These are phyloP conservation scores for Metschnikowia colocasiae DNA, from an alignment of 805 yeast genomes.

Conservation along the genomic window DNA sequence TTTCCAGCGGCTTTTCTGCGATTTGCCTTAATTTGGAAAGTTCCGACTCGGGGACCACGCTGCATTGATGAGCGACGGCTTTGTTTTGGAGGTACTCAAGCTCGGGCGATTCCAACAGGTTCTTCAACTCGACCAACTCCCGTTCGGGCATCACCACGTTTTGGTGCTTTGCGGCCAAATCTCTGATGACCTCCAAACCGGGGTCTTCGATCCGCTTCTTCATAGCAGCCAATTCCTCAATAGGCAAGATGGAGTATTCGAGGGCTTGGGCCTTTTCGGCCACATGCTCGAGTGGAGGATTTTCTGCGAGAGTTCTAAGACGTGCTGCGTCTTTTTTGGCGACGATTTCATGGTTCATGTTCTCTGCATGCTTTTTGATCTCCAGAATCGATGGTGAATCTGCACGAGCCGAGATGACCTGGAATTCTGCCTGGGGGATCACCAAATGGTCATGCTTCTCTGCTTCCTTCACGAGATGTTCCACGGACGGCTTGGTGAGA, in stretches of 20 bases:
- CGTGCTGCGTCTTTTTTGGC: background rate
- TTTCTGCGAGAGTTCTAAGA: slow-evolving; percentile 1
- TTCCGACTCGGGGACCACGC: slow-evolving; percentile 9
- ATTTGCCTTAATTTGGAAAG: slow-evolving; percentile 7
- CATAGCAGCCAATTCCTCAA: slow-evolving; percentile 5
- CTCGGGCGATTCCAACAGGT: slow-evolving; percentile 9
- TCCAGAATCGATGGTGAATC: slow-evolving; percentile 20
- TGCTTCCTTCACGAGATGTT: slow-evolving; percentile 18
- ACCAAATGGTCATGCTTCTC: slow-evolving; percentile 14
- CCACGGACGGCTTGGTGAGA: slow-evolving; percentile 12
- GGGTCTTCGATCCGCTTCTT: slow-evolving; percentile 10
- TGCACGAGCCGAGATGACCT: slow-evolving; percentile 3
- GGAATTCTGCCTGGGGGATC: slow-evolving; percentile 13
- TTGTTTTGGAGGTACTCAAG: slow-evolving; percentile 7
- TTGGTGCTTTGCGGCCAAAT: slow-evolving; percentile 15
- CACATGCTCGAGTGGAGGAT: slow-evolving; percentile 14
- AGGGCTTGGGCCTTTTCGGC: slow-evolving; percentile 2
- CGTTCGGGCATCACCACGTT: slow-evolving; percentile 11
- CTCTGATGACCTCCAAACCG: slow-evolving; percentile 9
- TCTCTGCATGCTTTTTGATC: slow-evolving; percentile 15
- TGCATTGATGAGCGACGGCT: slow-evolving; percentile 9
- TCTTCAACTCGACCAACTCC: slow-evolving; percentile 8
- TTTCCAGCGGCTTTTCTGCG: slow-evolving; percentile 10
- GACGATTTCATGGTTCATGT: slow-evolving; percentile 6
- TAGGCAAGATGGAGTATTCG: slow-evolving; percentile 4